Evolutionary conservation across 345 rosid genomes (phyloP).

Genomic region (Abelmoschus esculentus): DNA sequence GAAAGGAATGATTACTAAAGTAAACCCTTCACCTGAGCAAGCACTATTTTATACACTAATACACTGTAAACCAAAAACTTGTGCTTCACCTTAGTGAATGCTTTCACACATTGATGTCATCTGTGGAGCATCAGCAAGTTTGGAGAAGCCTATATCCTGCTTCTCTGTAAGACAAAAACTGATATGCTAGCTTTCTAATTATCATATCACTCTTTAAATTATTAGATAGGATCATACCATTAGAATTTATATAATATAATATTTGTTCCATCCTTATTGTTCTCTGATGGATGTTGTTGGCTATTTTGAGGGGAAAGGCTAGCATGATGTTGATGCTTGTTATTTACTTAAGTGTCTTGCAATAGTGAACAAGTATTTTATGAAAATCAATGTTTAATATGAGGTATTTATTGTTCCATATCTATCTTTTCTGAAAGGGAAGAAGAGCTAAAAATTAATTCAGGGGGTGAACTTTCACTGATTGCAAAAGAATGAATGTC

Average conservation of each 20-base stretch:
- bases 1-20: neutral
- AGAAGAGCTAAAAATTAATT: neutral
- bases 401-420: neutral
- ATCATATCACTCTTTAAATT: neutral
- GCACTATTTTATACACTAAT: too few relatives aligned
- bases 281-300: neutral
- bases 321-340: neutral
- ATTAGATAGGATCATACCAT: neutral
- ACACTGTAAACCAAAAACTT: too few relatives aligned
- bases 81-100: neutral
- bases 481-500: neutral
- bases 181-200: neutral
- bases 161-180: neutral
- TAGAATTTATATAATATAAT: neutral
- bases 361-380: neutral
- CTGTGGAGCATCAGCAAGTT: neutral
- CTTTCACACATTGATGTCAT: neutral
- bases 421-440: neutral
- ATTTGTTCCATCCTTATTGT: conserved; percentile 3
- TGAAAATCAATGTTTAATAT: neutral
- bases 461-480: neutral
- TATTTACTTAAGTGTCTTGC: neutral
- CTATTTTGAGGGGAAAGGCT: neutral
- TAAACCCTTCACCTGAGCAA: too few relatives aligned
- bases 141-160: neutral